A percentile compares a stretch with the other conserved stretches of the same genome.
phyloP scores from a whole-genome alignment of 2,329 filamentous ascomycete species.

The Arthrobotrys entomopaga region DNA sequence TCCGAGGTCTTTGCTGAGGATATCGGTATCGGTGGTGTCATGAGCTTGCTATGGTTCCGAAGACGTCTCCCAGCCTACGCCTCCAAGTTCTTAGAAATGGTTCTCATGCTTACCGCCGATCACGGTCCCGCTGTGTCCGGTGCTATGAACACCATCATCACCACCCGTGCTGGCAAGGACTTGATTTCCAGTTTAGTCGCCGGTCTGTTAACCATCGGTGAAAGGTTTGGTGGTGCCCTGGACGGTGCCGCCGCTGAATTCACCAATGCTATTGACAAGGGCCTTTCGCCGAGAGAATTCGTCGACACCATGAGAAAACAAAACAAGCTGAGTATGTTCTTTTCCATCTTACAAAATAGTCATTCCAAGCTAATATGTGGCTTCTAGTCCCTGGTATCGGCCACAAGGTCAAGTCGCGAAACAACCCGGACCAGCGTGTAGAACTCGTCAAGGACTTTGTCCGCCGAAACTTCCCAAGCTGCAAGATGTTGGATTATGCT shows the following conservation, averaged over 20 bases:
- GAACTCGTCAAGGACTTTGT: constrained; percentile 99
- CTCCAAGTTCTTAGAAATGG: constrained; percentile 99
- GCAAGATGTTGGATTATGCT: constrained; percentile 98
- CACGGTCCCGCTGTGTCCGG: constrained; percentile 98
- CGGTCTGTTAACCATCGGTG: constrained; percentile 97
- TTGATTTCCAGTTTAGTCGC: constrained; percentile 93
- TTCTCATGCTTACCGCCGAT: constrained; percentile 99
- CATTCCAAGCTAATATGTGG: constrained; percentile 57
- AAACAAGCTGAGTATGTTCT: constrained; percentile 88
- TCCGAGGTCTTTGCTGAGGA: constrained; percentile 99
- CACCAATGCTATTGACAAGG: constrained; percentile 97
- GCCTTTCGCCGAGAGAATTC: constrained; percentile 96
- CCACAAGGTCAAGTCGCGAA: constrained; percentile 98
- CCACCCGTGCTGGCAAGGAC: constrained; percentile 98
- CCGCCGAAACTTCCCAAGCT: constrained; percentile 94
- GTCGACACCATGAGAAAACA: constrained; percentile 99
- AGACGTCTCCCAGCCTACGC: constrained; percentile 94
- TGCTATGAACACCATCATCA: constrained; percentile 99
- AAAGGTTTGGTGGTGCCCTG: constrained; percentile 96
- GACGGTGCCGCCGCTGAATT: constrained; percentile 99
- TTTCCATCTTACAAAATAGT: constrained; percentile 22
- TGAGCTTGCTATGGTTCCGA: constrained; percentile 99
- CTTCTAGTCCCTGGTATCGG: constrained; percentile 88
- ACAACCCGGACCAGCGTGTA: constrained; percentile 99
- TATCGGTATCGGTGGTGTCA: constrained; percentile 99